phyloP scores from a whole-genome alignment of 208 protist species.

The Leishmania tarentolae region DNA sequence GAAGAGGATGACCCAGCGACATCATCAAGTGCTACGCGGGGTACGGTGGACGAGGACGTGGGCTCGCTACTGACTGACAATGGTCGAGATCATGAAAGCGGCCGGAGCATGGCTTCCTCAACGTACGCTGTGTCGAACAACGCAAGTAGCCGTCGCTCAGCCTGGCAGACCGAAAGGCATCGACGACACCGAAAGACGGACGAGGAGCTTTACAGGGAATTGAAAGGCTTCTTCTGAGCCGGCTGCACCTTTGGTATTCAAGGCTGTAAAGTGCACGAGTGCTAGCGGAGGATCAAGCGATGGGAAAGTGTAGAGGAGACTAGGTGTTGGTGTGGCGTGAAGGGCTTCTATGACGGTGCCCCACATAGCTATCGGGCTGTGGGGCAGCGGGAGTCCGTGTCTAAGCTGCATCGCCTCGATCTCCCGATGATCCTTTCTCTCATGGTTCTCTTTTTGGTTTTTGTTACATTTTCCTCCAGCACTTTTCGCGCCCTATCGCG shows the following conservation, averaged over 20 bases:
- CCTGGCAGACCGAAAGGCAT: background rate
- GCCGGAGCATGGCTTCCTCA: background rate
- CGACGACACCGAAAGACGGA: slow-evolving; percentile 18
- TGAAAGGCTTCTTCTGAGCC: slow-evolving; percentile 31
- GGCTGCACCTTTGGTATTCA: too few species aligned
- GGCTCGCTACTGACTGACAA: slow-evolving; percentile 12
- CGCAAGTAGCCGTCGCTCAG: background rate
- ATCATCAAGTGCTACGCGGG: background rate
- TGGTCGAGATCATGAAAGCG: background rate
- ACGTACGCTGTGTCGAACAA: background rate
- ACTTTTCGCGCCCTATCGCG: background rate
- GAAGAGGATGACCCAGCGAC: background rate
- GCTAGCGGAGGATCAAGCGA: background rate
- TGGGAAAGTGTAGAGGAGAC: background rate
- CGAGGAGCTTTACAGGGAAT: slow-evolving; percentile 33
- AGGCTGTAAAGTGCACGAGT: too few species aligned
- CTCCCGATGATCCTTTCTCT: background rate
- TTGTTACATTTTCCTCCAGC: background rate
- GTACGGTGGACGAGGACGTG: slow-evolving; percentile 27
- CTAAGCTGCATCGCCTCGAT: too few species aligned
- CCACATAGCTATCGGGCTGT: too few species aligned
- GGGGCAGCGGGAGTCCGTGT: background rate
- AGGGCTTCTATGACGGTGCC: background rate
- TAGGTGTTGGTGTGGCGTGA: background rate
- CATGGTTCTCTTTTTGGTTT: background rate